Evolutionary conservation across 1,284 basidiomycete species (phyloP), one percentile per base, ranked within the genome.

Genomic region (Malassezia caprae): DNA sequence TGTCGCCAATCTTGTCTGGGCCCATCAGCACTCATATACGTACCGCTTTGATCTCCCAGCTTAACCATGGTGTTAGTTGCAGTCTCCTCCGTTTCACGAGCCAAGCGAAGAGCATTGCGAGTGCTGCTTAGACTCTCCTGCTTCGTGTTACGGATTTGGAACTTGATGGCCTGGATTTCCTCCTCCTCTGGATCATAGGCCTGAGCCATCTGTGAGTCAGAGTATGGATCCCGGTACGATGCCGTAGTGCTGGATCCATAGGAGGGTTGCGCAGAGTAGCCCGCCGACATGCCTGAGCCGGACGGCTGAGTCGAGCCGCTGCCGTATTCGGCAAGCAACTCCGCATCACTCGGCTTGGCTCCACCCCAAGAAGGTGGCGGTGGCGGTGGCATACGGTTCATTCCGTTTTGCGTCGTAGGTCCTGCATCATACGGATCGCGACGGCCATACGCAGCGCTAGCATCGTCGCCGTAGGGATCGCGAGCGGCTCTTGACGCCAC

Each of bases 41-140:
- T 61, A 91, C 91, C 91, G 41, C 90, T 96, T 78, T 98, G 94
- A 65, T 89, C 86, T n/a, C 87, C 91, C 15, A 99, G 81, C 71
- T 83, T 87, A 61, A 78, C 78, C 41, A 98, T 77, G 12, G 93
- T 99, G 62, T 84, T 85, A 51, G 86, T 79, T 21, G 89, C 94
- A 7, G 88, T 94, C 76, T 99, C 94, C 76, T 96, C 93, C 1
- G 93, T 90, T 76, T 98, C 90, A 13, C 87, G 81, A 21, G 91
- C 93, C 72, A 96, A 80, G 47, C 90, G 82, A 46, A 99, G 80
- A 3, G 93, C 91, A 76, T 98, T 96, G 65, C 91, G 80, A 0
- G 90, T 89, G 23, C 86, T 87, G 56, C 84, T 85, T 45, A 94
- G 84, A 72, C 84, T 86, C 68, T 98, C 93, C 76, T 96, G 90